Evolutionary conservation across 768 basidiomycete genomes (phyloP), one percentile per base, ranked within the genome.

Genomic region (Leccinum barrowsii): DNA sequence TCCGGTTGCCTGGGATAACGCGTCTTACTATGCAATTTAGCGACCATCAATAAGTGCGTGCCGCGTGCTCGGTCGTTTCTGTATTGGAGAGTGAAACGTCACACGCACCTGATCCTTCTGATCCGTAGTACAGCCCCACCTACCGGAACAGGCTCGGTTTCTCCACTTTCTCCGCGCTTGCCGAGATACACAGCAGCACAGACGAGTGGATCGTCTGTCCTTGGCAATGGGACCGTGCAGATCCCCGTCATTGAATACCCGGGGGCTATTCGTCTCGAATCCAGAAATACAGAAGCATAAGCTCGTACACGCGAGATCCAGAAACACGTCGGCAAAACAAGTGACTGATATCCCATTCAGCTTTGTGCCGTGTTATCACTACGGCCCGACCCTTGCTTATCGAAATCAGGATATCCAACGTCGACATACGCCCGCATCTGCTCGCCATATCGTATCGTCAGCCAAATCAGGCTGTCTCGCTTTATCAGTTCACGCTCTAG

Each of bases 351-450:
- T 47, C 12, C 12, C 2, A n/a, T 30, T 63, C 21, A 48, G 30
- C 42, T 44, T 19, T 35, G 15, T 22, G 17, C 37, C 17, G 47
- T 34, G 4, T 44, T 15, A 34, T 42, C 37, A 7, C 37, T 34
- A 8, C 17, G 21, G 10, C 6, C 21, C 13, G 24, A 7, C 5
- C 5, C 8, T 10, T 21, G 64, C 7, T 32, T n/a, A 2, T 52
- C 52, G 30, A 67, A 69, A 50, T 61, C 42, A 2, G 84, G 81
- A 63, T 78, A 86, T 2, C 81, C 85, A 7, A 86, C 71, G 61
- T 88, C 82, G 6, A 79, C 71, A 74, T 79, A 83, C 0, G 77
- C 79, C 44, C 86, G 76, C 75, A 89, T 78, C 55, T 75, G 73
- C 26, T 78, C 77, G 5, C 85, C 86, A 48, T 86, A 83, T 21